Base-by-base conservation (phyloP, 352 stramenopile genomes). In the Pythium rhizo-oryzae region DNA sequence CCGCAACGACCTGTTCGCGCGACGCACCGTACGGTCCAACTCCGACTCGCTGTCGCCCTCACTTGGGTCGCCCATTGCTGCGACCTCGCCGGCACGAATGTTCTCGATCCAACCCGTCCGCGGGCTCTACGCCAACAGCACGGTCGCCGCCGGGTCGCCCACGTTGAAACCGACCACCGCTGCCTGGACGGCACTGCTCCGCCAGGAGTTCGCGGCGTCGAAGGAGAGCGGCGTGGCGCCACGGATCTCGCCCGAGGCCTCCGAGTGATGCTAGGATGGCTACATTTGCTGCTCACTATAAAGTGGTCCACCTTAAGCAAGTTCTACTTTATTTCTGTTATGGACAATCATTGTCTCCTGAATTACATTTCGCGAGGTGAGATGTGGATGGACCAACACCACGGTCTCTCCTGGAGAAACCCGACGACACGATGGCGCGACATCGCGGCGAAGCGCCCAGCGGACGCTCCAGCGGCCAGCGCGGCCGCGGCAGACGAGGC, bases 1-100 rank as follows among this genome's bases (percentile, higher is more conserved):
- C 23, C 71, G 71, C 13, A 67, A 69, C 23, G 63, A 78, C 61
- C 49, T 80, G 6, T 44, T 78, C 11, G 33, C 68, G 8, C 54
- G 57, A 3, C 54, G 55, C 19, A 70, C 61, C 11, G 57, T 62
- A 21, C 55, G 62, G 18, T 65, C 53, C 37, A 65, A 18, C 21
- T 49, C 55, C 1, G 35, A 49, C 11, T 57, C 41, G 2, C n/a
- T 44, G 19, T 71, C 56, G 35, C 60, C 60, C 0, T 59, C 51
- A 5, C 4, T 60, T 4, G 50, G 21, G 1, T 67, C 60, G 8
- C 60, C 60, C 13, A 33, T 30, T 1, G n/a, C 21, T 15, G 51
- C 6, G 8, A 19, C 35, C 8, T 49, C 65, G 11, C 30, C 63
- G 49, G 19, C 54, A 4, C 69, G 62, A 8, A 49, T 46, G 24